Evolutionary conservation across 176 grass and related monocot genomes (phyloP).

Genomic region (Oryza longistaminata): DNA sequence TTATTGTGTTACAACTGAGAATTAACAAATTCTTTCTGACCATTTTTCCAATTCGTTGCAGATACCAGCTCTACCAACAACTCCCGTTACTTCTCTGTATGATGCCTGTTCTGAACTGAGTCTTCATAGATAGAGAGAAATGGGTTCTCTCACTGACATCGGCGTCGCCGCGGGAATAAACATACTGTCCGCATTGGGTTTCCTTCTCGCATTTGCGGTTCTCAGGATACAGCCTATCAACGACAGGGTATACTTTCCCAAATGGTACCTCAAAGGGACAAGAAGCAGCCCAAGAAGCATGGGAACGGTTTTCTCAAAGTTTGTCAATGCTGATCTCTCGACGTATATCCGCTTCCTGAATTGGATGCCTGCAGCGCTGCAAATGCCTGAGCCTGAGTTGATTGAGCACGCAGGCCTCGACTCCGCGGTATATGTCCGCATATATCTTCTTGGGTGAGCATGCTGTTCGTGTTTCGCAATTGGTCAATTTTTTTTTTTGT

Average conservation of each 20-base stretch:
- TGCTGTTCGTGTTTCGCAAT: slow-evolving; percentile 26
- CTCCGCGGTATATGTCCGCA: slow-evolving; percentile 80
- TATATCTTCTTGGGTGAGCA: slow-evolving; percentile 89
- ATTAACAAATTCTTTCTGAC: neutral
- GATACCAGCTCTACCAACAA: neutral
- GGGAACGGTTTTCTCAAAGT: slow-evolving; percentile 58
- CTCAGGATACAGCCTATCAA: slow-evolving; percentile 84
- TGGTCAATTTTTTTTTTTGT: slow-evolving; percentile 30
- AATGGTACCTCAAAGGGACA: slow-evolving; percentile 91
- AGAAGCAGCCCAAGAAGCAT: slow-evolving; percentile 72
- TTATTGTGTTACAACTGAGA: neutral
- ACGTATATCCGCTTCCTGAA: slow-evolving; percentile 88
- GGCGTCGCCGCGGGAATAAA: slow-evolving; percentile 70
- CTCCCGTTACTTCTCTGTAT: neutral
- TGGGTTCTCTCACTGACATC: slow-evolving; percentile 81
- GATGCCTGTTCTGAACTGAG: slow-evolving; percentile 29
- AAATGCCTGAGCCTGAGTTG: slow-evolving; percentile 91
- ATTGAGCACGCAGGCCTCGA: slow-evolving; percentile 87
- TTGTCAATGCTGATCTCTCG: slow-evolving; percentile 73
- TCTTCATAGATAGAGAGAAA: slow-evolving; percentile 27
- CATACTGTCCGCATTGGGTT: slow-evolving; percentile 71
- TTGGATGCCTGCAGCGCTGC: slow-evolving; percentile 92
- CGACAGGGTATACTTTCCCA: slow-evolving; percentile 93
- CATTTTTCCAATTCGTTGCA: slow-evolving; percentile 13
- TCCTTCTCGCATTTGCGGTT: slow-evolving; percentile 82